These are phyloP conservation scores for Erythrophleum fordii DNA, from an alignment of 306 rosid species.

Conservation along the genomic window DNA sequence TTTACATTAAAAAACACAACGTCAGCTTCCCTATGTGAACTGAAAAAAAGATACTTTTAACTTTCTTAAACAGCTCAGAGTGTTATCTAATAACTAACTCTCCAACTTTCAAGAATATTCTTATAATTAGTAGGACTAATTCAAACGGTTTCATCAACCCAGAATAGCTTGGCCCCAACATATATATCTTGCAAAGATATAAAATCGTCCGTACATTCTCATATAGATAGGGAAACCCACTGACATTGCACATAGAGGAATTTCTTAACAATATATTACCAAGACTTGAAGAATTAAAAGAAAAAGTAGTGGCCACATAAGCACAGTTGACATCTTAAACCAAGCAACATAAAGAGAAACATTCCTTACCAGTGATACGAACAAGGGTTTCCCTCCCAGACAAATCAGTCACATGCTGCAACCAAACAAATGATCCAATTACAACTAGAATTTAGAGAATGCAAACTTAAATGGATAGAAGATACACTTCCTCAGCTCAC, in stretches of 20 bases:
- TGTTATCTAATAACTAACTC: not conserved
- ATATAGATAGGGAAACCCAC: not conserved
- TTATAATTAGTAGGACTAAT: not conserved
- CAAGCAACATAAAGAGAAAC: not conserved
- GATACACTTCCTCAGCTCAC: slow-evolving; percentile 45
- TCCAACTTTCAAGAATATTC: not conserved
- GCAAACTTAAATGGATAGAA: not conserved
- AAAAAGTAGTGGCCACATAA: not conserved
- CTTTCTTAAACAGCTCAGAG: no score
- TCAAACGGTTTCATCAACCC: not conserved
- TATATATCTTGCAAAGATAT: no score
- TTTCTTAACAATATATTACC: no score
- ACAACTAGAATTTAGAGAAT: not conserved
- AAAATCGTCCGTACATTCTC: not conserved
- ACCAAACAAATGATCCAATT: slow-evolving; percentile 1
- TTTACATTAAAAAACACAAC: not conserved
- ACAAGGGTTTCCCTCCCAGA: slow-evolving; percentile 88
- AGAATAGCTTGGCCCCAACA: not conserved
- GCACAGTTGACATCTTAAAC: not conserved
- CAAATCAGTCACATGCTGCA: slow-evolving; percentile 83
- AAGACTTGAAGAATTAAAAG: not conserved
- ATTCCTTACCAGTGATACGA: slow-evolving; percentile 71
- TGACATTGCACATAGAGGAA: not conserved
- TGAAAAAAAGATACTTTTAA: not conserved
- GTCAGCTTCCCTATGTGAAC: not conserved